Base-by-base conservation (phyloP, 169 alveolate genomes). In the Neospora caninum region DNA sequence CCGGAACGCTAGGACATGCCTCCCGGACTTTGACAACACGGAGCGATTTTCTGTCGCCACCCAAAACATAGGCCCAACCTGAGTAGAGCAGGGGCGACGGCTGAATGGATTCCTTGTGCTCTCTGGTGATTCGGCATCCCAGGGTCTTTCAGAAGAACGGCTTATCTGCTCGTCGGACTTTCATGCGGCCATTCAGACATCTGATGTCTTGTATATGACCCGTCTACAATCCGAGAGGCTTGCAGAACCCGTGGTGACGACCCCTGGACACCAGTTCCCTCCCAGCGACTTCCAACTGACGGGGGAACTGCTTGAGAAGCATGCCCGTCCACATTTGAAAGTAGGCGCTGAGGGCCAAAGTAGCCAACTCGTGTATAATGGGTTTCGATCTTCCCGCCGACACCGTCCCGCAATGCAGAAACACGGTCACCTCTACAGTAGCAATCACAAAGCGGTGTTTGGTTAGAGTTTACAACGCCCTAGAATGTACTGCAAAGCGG, bases 121-220 rank as follows among this genome's bases (percentile, higher is more conserved):
- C 16, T 27, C n/a, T 6, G 4, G 16, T 64, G 73, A 13, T 16
- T 64, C 34, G 4, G 31, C 73, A 64, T 64, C 27, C 43, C 89
- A 82, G 89, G 89, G 89, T 0, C 41, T 38, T 6, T 29, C 53
- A 9, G 41, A 82, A 31, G 89, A 82, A 1, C 13, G 89, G 25
- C 89, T 82, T 31, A 82, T 36, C 67, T 29, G 53, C 34, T 25
- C 67, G 31, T 39, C 53, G 31, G 67, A 82, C 36, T 82, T 82
- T 36, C 20, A 0, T 20, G 64, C 7, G 31, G 67, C 89, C 41
- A 82, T 82, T 29, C 43, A 27, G 54, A 20, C 69, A 20, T 13
- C 89, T 64, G 97, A 97, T 91, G 97, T 96, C 86, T 91, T 97
- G 39, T 97, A 97, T 96, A 96, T 97, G 95, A 97, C 98, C 29